Conservation (phyloP, 805 yeast genomes). For the Yarrowia phangngaensis region DNA sequence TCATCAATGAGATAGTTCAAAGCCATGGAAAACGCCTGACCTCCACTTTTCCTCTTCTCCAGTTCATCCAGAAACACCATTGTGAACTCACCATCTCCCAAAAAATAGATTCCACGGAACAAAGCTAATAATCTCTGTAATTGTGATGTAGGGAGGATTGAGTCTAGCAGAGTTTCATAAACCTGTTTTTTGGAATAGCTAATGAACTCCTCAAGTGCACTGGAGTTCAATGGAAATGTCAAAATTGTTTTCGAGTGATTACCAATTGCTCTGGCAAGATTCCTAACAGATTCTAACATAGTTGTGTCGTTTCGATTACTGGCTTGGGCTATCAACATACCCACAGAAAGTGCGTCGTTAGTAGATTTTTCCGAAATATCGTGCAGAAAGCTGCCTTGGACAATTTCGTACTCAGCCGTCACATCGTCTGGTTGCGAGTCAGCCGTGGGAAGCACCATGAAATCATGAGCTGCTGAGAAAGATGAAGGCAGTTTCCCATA, state of each 20-base stretch:
- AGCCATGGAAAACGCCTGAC: neutral
- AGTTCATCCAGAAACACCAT: slow-evolving; percentile 14
- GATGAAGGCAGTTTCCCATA: slow-evolving; percentile 30
- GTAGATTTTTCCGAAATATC: slow-evolving; percentile 26
- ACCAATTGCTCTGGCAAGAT: slow-evolving; percentile 1
- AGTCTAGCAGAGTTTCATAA: neutral
- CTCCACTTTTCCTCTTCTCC: slow-evolving; percentile 5
- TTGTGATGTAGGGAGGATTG: slow-evolving; percentile 2
- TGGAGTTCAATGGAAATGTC: slow-evolving; percentile 3
- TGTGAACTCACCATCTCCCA: slow-evolving; percentile 16
- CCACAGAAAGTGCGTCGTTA: slow-evolving; percentile 5
- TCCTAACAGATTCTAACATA: slow-evolving; percentile 4
- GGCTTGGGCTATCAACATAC: slow-evolving; percentile 15
- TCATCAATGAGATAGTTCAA: slow-evolving; percentile 8
- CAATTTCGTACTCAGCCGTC: slow-evolving; percentile 20
- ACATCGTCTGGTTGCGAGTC: slow-evolving; percentile 5
- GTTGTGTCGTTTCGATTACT: slow-evolving; percentile 2
- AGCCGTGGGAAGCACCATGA: slow-evolving; percentile 28
- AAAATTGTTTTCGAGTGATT: neutral
- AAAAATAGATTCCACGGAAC: slow-evolving; percentile 7
- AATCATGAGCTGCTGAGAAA: slow-evolving; percentile 26
- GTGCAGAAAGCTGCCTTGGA: slow-evolving; percentile 22
- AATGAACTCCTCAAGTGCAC: slow-evolving; percentile 5
- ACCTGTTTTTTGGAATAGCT: slow-evolving; percentile 7
- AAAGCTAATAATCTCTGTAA: neutral